Evolutionary conservation across 2,329 filamentous ascomycete genomes (phyloP).

Genomic region (Verticillium dahliae): DNA sequence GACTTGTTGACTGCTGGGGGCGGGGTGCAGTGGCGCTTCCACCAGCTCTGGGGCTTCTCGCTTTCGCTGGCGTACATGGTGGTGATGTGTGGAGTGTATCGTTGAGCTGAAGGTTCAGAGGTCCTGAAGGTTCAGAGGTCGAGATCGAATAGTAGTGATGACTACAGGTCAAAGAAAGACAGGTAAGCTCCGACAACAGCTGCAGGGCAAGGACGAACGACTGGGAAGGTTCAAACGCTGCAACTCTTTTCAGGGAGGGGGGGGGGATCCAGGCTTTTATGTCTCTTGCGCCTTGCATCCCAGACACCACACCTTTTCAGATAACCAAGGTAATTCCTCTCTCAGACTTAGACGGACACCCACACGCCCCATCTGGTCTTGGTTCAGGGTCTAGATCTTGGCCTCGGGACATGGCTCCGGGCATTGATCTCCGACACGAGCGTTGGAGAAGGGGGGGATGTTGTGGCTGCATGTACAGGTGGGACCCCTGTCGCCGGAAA

Average conservation of each 20-base stretch:
- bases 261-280: background rate
- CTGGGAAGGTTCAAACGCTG: background rate
- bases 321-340: background rate
- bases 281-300: background rate
- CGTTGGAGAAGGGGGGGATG: background rate
- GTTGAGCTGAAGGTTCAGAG: no score
- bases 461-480: background rate
- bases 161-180: background rate
- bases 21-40: constrained; percentile 31
- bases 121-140: no score
- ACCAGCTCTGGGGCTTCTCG: constrained; percentile 25
- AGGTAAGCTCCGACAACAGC: background rate
- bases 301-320: background rate
- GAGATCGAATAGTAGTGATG: background rate
- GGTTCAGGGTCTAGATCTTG: background rate
- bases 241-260: background rate
- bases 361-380: background rate
- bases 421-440: background rate
- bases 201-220: background rate
- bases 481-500: background rate
- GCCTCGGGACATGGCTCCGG: background rate
- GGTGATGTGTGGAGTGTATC: background rate
- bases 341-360: background rate
- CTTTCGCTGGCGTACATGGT: constrained; percentile 5
- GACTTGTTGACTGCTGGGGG: constrained; percentile 27